Base-by-base conservation (phyloP, 202 grass and related monocot species). In the Elaeis oleifera region DNA sequence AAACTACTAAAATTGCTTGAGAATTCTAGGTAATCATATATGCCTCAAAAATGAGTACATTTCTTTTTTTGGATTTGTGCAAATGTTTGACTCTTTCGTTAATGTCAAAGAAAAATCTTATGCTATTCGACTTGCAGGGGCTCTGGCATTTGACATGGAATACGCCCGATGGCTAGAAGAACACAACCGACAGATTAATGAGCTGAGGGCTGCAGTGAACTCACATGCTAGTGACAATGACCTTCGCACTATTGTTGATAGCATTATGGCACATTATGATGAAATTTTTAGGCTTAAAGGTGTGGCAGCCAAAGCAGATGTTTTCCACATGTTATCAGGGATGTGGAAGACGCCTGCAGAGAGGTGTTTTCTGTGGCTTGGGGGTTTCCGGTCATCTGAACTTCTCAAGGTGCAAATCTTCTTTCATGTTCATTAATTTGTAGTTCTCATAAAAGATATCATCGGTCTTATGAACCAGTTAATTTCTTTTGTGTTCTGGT, bases 291-390 rank as follows among this genome's bases (percentile, higher is more conserved):
- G 49, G 63, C 22, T 65, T 1, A 65, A 65, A 23, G 23, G 63
- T 24, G 16, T 65, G 5, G 63, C 49, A 27, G 49, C 63, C 16
- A 65, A 53, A 50, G 49, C 63, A 52, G 63, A 65, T 19, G 63
- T 65, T 50, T 53, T 65, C 50, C 63, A 65, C n/a, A 65, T 65
- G 18, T 52, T 65, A 53, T 65, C 63, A 0, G 63, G 63, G 3
- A 65, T 65, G 63, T 65, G 63, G 63, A 65, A 65, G 49, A 65
- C 63, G 25, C 63, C 63, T 9, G 48, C 63, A 17, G 63, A 65
- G 25, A 65, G 63, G 49, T 65, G 63, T 26, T 65, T 65, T 50
- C 26, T 65, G 23, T 65, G 63, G 63, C 22, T 65, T 1, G 63
- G 63, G 5, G 63, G 63, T n/a, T 65, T 65, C 23, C 63, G 63